Base-by-base conservation (phyloP, 2,329 filamentous ascomycete genomes). In the Cladophialophora bantiana region DNA sequence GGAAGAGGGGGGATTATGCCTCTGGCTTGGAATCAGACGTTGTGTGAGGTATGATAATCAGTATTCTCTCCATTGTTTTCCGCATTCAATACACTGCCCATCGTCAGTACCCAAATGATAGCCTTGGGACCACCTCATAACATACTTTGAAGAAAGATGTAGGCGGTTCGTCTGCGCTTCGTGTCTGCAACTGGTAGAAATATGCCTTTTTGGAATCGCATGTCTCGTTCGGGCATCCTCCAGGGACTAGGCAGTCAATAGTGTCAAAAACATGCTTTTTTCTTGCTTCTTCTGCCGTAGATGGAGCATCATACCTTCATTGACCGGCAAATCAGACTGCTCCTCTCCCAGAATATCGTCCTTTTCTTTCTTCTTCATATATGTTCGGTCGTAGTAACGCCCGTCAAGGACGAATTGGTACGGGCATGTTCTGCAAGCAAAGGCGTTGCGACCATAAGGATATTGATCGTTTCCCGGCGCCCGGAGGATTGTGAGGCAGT, bases 161-260 rank as follows among this genome's bases (percentile, higher is more conserved):
- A 91, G 97, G 97, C 68, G 95, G 95, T 84, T 99, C 95, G 81
- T 99, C 95, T 60, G 95, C 95, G 83, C 93, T 96, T 73, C 95
- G 89, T 81, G 98, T 98, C 85, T 99, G 95, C 73, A 98, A 89
- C 84, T 97, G 93, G 83, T 94, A 96, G 83, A 94, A 98, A 70
- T 94, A 96, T 3, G 95, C 95, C 82, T 93, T 88, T 68, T 88
- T 85, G 70, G 93, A 93, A 75, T 91, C 85, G 83, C 95, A 99
- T 64, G 85, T 85, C 48, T 93, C 89, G 69, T 89, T 89, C 32
- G 91, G 88, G 79, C 95, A 99, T 85, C 71, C 72, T 55, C 71
- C 72, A 63, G 70, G 70, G 10, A 73, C 71, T 73, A 50, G 26
- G 35, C 15, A 20, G 40, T 36, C n/a, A 12, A 48, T 13, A 35